phyloP scores from a whole-genome alignment of 495 filamentous ascomycete genomes.

The Penicillium samsonianum region DNA sequence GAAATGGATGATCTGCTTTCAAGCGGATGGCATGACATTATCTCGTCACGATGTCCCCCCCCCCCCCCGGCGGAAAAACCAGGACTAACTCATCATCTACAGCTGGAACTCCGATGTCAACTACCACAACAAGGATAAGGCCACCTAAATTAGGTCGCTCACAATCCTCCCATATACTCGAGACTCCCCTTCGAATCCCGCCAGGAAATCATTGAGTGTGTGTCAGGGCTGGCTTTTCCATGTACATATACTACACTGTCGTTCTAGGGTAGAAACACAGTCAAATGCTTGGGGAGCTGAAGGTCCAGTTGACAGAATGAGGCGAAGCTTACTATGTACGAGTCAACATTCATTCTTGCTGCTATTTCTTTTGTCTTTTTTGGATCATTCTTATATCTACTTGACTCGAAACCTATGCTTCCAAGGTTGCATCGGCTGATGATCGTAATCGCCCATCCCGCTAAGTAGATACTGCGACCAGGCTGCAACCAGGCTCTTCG shows the following conservation, averaged over 20 bases:
- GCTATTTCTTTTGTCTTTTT: conserved; percentile 8
- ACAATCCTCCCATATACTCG: background rate
- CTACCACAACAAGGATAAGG: conserved; percentile 92
- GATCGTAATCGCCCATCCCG: background rate
- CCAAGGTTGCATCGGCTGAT: background rate
- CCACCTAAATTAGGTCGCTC: conserved; percentile 43
- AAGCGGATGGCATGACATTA: background rate
- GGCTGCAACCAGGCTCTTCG: background rate
- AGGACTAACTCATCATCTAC: conserved; percentile 28
- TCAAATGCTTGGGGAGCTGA: conserved; percentile 14
- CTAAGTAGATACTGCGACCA: background rate
- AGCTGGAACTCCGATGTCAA: conserved; percentile 96
- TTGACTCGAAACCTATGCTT: background rate
- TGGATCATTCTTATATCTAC: background rate
- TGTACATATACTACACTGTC: conserved; percentile 32
- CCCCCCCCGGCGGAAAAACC: too few relatives aligned
- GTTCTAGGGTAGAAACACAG: conserved; percentile 21
- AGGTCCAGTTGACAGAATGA: conserved; percentile 20
- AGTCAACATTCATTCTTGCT: conserved; percentile 4
- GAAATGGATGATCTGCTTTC: background rate
- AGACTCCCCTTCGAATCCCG: conserved; percentile 10
- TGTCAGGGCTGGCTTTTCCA: conserved; percentile 18
- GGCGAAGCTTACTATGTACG: conserved; percentile 16
- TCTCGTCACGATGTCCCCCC: background rate
- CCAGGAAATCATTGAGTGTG: conserved; percentile 9